A percentile compares a stretch with the other conserved stretches of the same genome.
These are phyloP conservation scores for Mycena chlorophos DNA, from an alignment of 768 basidiomycete genomes.

Conservation along the genomic window DNA sequence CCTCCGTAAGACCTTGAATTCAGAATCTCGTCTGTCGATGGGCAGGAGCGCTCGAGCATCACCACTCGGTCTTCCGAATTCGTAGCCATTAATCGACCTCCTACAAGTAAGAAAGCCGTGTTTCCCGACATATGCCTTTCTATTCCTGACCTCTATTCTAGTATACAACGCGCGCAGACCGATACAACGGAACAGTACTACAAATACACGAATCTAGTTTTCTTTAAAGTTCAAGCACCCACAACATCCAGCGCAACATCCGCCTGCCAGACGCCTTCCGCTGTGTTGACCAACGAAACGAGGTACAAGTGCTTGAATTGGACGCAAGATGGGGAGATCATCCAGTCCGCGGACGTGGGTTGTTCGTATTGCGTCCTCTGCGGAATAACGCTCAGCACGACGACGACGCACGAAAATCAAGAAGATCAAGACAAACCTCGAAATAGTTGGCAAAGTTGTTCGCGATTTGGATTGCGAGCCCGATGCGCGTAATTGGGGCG, in stretches of 20 bases:
- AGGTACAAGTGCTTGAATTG: constrained; percentile 6
- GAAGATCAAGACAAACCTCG: not conserved
- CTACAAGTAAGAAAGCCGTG: no score
- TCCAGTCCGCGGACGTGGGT: not conserved
- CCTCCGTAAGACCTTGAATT: no score
- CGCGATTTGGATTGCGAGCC: constrained; percentile 12
- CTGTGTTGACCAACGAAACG: constrained; percentile 2
- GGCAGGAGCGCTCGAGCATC: no score
- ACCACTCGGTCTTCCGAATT: no score
- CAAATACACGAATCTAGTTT: not conserved
- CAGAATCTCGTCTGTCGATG: no score
- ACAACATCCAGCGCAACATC: constrained; percentile 8
- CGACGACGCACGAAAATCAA: not conserved
- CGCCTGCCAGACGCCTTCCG: constrained; percentile 10
- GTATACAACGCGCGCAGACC: no score
- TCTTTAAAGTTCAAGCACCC: not conserved
- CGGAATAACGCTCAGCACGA: not conserved
- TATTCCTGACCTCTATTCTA: no score
- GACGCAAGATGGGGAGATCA: constrained; percentile 1
- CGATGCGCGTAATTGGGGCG: constrained; percentile 42
- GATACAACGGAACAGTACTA: no score
- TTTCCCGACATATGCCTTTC: no score
- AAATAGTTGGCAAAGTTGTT: not conserved
- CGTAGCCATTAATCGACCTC: no score
- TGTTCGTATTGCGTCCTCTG: constrained; percentile 7